phyloP scores from a whole-genome alignment of 495 filamentous ascomycete genomes.

The Podospora anserina region DNA sequence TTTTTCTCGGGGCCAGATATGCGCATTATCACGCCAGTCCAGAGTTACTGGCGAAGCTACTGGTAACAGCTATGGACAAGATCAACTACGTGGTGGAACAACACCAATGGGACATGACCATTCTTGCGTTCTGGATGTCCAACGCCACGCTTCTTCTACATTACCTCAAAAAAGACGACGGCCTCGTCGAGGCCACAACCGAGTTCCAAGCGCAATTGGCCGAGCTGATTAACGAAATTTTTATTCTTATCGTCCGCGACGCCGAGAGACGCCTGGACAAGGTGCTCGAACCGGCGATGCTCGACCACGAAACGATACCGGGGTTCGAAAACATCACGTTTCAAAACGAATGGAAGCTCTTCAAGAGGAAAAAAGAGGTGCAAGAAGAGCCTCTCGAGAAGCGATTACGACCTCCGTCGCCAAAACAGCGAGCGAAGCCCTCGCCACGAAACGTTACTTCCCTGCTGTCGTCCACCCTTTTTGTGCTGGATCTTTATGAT shows the following conservation, averaged over 20 bases:
- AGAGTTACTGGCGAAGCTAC: conserved; percentile 74
- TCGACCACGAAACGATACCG: conserved; percentile 97
- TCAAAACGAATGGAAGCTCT: conserved; percentile 96
- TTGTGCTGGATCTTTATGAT: conserved; percentile 96
- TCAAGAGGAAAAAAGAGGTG: conserved; percentile 81
- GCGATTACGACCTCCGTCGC: conserved; percentile 89
- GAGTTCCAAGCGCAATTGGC: conserved; percentile 91
- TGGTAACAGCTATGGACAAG: conserved; percentile 87
- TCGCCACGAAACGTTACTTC: conserved; percentile 97
- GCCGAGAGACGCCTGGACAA: conserved; percentile 98
- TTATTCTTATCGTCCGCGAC: conserved; percentile 96
- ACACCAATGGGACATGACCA: conserved; percentile 99
- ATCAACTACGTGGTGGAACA: conserved; percentile 93
- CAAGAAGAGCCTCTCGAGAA: conserved; percentile 88
- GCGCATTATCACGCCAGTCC: conserved; percentile 92
- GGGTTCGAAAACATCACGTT: conserved; percentile 95
- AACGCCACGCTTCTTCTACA: conserved; percentile 93
- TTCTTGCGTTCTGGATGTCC: conserved; percentile 97
- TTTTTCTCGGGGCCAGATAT: conserved; percentile 93
- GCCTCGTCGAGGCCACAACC: conserved; percentile 74
- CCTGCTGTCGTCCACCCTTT: conserved; percentile 90
- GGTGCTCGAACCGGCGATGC: conserved; percentile 84
- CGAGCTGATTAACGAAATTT: conserved; percentile 97
- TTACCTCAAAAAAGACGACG: conserved; percentile 92
- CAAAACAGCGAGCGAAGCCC: conserved; percentile 83